Evolutionary conservation across 768 basidiomycete species (phyloP), one percentile per base, ranked within the genome.

Genomic region (Termitomyces titanicus): DNA sequence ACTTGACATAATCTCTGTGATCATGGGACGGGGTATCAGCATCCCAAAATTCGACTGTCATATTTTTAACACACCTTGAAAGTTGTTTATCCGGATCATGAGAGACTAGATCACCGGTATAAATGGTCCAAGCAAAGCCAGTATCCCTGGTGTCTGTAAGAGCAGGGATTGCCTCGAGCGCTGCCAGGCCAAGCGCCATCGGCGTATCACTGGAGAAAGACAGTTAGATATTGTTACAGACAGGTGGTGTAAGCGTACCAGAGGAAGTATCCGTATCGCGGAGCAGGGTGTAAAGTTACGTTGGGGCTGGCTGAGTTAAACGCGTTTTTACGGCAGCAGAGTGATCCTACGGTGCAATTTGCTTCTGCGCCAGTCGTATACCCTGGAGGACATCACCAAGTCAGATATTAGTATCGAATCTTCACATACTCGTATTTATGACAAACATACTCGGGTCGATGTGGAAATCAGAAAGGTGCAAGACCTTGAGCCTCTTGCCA

Each of bases 381-480:
- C 22, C 88, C 86, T 88, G 40, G 34, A 22, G 12, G 24, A 57
- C 18, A 39, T 34, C 49, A 13, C 27, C 11, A 20, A 42, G n/a
- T n/a, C n/a, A n/a, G 24, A 25, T 12, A 35, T 35, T 2, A 39
- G 43, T 8, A 13, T 37, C n/a, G n/a, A 11, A 6, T 20, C 27
- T n/a, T 29, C 6, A 38, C 2, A 38, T n/a, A 48, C 45, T 11
- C 50, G 11, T 45, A 20, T 8, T 35, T 12, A 13, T 48, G 40
- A 29, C 33, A 15, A 35, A 62, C 78, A 47, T 61, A 86, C 88
- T 79, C 37, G 88, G 84, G 66, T 91, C 89, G 48, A 92, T 69
- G 66, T 90, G 89, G 54, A 88, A 74, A 63, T 91, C 89, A 1
- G 87, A 88, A n/a, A 92, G 53, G 64, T 91, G 89, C 54, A 92